Percentiles rank a stretch among this genome's conserved stretches.
These are phyloP conservation scores for Anthracocystis panici-leucophaei DNA, from an alignment of 1,284 basidiomycete species.

Conservation along the genomic window DNA sequence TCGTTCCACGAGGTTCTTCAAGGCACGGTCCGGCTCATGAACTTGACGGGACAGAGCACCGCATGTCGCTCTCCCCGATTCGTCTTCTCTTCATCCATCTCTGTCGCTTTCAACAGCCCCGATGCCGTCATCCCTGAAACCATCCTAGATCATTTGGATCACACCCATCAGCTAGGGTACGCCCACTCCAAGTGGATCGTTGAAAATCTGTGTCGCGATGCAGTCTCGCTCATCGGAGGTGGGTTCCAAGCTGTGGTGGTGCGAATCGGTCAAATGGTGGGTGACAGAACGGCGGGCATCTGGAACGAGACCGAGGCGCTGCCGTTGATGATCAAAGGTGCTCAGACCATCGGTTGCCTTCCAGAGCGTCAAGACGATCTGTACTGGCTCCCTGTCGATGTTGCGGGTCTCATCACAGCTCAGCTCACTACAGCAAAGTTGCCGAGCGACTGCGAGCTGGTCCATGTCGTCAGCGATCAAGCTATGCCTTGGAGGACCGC, in stretches of 20 bases:
- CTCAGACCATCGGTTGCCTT: conserved; percentile 72
- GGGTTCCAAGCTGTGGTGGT: conserved; percentile 40
- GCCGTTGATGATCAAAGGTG: conserved; percentile 71
- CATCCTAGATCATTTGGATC: conserved; percentile 70
- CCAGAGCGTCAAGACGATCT: conserved; percentile 72
- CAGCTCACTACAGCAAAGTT: conserved; percentile 71
- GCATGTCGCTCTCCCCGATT: conserved; percentile 71
- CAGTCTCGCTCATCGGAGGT: conserved; percentile 57
- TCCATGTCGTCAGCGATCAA: conserved; percentile 38
- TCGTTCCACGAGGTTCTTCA: conserved; percentile 67
- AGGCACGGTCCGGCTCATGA: conserved; percentile 75
- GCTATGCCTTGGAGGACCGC: conserved; percentile 73
- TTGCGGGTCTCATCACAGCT: conserved; percentile 73
- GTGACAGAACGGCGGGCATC: conserved; percentile 73
- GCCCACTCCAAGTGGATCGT: conserved; percentile 76
- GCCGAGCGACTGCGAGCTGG: conserved; percentile 14
- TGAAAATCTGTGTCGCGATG: conserved; percentile 74
- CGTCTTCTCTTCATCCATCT: conserved; percentile 76
- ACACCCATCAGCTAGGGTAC: conserved; percentile 74
- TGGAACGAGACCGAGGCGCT: conserved; percentile 76
- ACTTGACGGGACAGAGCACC: conserved; percentile 73
- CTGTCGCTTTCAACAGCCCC: conserved; percentile 69
- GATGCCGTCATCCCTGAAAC: conserved; percentile 70
- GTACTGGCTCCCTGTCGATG: conserved; percentile 76
- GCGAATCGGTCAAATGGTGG: conserved; percentile 74